Evolutionary conservation across 78 protist genomes (phyloP).

Genomic region (Dictyostelium purpureum): DNA sequence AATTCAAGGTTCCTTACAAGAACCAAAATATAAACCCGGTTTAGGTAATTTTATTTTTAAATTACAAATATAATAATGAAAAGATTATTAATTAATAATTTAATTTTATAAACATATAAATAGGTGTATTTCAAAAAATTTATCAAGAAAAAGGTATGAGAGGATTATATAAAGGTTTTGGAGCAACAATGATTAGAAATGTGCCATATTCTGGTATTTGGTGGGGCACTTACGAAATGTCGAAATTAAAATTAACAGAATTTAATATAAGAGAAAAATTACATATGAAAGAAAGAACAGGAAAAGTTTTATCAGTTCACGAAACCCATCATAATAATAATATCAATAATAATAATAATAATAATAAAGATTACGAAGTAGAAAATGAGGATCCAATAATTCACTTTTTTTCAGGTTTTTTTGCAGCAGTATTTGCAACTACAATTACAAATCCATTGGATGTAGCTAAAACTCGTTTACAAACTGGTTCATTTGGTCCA

Average conservation of each 20-base stretch:
- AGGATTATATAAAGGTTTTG: slow-evolving; percentile 65
- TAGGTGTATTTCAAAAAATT: slow-evolving; percentile 24
- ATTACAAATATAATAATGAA: background rate
- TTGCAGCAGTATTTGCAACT: slow-evolving; percentile 56
- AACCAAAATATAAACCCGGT: slow-evolving; percentile 30
- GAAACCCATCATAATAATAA: background rate
- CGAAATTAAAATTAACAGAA: slow-evolving; percentile 13
- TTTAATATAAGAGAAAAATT: slow-evolving; percentile 27
- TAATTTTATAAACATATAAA: background rate
- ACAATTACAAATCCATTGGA: slow-evolving; percentile 54
- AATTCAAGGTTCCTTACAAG: slow-evolving; percentile 29
- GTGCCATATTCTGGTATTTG: slow-evolving; percentile 65
- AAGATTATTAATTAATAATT: too few relatives aligned
- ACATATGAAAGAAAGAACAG: background rate
- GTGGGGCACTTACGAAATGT: slow-evolving; percentile 63
- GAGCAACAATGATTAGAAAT: slow-evolving; percentile 54
- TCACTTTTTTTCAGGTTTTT: slow-evolving; percentile 54
- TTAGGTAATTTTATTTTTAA: background rate
- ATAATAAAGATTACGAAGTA: background rate
- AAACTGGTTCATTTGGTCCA: slow-evolving; percentile 20
- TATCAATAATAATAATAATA: too few relatives aligned
- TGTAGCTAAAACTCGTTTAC: slow-evolving; percentile 63
- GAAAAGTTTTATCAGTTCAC: background rate
- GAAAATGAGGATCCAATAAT: slow-evolving; percentile 63
- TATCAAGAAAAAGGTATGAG: slow-evolving; percentile 27